Evolutionary conservation across 108 stramenopile species (phyloP).

Genomic region (Schizochytrium sp.): DNA sequence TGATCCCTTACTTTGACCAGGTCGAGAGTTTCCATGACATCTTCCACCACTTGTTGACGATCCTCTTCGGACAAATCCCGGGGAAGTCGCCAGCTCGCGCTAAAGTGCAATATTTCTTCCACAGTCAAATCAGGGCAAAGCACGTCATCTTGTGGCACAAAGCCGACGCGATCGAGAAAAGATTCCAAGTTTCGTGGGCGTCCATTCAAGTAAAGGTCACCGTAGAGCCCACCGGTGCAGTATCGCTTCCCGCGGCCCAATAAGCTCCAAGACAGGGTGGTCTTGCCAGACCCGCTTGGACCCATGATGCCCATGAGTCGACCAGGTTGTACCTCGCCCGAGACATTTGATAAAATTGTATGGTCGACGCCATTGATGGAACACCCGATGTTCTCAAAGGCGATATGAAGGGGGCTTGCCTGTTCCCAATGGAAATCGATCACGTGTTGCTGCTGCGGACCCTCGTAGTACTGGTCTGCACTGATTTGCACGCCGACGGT

Average conservation of each 20-base stretch:
- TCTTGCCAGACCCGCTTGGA: background rate
- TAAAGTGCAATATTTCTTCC: constrained; percentile 24
- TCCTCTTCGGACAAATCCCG: background rate
- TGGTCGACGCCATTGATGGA: background rate
- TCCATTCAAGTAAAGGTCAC: background rate
- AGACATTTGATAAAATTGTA: background rate
- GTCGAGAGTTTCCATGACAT: background rate
- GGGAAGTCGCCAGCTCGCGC: constrained; percentile 26
- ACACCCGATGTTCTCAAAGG: background rate
- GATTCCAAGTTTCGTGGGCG: background rate
- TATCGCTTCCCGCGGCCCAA: background rate
- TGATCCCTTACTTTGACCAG: background rate
- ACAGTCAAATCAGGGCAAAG: constrained; percentile 32
- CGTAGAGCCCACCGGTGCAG: background rate
- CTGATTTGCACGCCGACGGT: background rate
- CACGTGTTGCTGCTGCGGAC: background rate
- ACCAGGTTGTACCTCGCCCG: background rate
- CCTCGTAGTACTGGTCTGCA: background rate
- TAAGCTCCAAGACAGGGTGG: background rate
- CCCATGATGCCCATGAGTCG: constrained; percentile 4
- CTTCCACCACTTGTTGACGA: background rate
- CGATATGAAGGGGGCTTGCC: background rate
- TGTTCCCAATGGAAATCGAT: background rate
- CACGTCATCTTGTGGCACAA: constrained; percentile 48
- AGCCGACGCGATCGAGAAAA: constrained; percentile 19